Evolutionary conservation across 2,329 filamentous ascomycete genomes (phyloP), one percentile per base, ranked within the genome.

Genomic region (Aureobasidium sp.): DNA sequence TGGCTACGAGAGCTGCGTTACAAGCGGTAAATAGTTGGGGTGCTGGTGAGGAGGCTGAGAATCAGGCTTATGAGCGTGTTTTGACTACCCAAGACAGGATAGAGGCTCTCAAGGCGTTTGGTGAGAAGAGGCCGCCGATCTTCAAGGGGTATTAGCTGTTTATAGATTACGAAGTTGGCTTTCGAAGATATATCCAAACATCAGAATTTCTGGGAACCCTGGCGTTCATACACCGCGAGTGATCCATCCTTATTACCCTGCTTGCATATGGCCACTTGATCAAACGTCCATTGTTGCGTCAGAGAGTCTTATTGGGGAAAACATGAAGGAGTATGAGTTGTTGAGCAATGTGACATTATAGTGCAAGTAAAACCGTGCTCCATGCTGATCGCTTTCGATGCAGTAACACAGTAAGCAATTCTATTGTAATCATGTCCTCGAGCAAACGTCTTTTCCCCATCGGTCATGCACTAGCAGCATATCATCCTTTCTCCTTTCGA

Each of bases 91-190:
- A 95, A 76, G 96, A 99, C 82, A 86, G 95, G 67, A 84, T 94
- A 73, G 96, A 98, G 85, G 96, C 96, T 42, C 83, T 99, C 69
- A 87, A 82, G 77, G 96, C 96, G 0, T 99, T 99, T 81, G 85
- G 82, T 62, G 91, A 93, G 82, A 93, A 93, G 85, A 86, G 91
- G 73, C 90, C 87, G 78, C 90, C 90, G 20, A 82, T 83, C n/a
- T 93, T 92, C 74, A 89, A 83, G 71, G 90, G 90, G 16, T 76
- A 81, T 71, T 86, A 76, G 43, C 42, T 11, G 23, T 20, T 5
- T 33, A 51, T 16, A n/a, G n/a, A n/a, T n/a, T n/a, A n/a, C n/a
- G n/a, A n/a, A n/a, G n/a, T n/a, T n/a, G n/a, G n/a, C n/a, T n/a
- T n/a, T n/a, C n/a, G n/a, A n/a, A n/a, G n/a, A n/a, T n/a, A n/a